Evolutionary conservation across 768 basidiomycete species (phyloP), one percentile per base, ranked within the genome.

Genomic region (Antrodiella citrinella): DNA sequence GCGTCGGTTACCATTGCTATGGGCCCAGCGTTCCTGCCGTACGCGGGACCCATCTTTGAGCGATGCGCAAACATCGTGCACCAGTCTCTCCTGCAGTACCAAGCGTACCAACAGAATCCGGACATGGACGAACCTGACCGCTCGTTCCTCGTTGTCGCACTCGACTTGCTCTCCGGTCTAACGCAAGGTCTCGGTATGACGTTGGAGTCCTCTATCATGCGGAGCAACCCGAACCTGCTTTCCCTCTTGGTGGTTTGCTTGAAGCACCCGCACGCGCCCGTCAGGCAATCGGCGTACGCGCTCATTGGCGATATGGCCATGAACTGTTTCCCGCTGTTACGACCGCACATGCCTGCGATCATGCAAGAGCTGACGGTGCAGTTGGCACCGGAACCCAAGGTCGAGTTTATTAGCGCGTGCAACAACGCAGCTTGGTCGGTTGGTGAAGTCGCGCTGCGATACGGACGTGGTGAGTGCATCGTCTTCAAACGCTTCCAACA

Each of bases 391-490:
- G 90, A 95, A 61, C 96, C 95, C 1, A 89, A 91, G 59, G 76
- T 86, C 25, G 94, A 97, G 66, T 92, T 93, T 61, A 82, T 98
- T 54, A 94, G 91, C 57, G 96, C 95, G 4, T 94, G 91, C 65
- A 99, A 99, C 68, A 99, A 99, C 63, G 96, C 96, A 9, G 95
- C 95, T 1, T 99, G 96, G 96, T 93, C 92, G n/a, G 93, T 96
- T 23, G 96, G 96, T 41, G 96, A 99, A 67, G 91, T 99, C 25
- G 91, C 96, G 5, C 69, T 99, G 54, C 89, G 92, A 44, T 93
- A 90, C 63, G 89, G 91, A 47, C 74, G 81, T 56, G 85, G 89
- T 87, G 62, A 50, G 77, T 63, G 12, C 48, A 48, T 24, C 48
- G 18, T 38, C 35, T 38, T 10, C 35, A 10, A n/a, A 38, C 18